These are phyloP conservation scores for Leccinum pachyderme DNA, from an alignment of 1,284 basidiomycete species.

Conservation along the genomic window DNA sequence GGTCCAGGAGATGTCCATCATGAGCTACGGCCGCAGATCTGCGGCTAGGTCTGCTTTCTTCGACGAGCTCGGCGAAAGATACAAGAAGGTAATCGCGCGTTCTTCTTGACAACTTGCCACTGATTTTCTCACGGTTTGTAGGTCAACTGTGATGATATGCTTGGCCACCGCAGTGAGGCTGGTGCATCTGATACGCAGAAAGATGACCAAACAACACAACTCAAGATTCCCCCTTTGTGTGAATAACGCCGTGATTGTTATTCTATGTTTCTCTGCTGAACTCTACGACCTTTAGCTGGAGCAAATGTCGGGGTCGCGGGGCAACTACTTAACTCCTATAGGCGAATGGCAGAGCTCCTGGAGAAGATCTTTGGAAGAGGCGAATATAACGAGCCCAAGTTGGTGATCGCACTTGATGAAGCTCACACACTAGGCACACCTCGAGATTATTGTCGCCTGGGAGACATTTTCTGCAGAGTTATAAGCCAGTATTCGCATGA, in stretches of 20 bases:
- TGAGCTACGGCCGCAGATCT: neutral
- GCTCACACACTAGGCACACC: neutral
- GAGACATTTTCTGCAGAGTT: slow-evolving; percentile 5
- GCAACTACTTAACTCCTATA: neutral
- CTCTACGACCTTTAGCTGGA: neutral
- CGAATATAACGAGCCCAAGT: neutral
- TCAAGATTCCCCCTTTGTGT: neutral
- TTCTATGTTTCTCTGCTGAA: neutral
- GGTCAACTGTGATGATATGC: neutral
- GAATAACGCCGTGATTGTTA: neutral
- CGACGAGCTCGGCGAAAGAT: neutral
- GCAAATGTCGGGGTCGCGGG: neutral
- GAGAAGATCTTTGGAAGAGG: neutral
- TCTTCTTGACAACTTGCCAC: neutral
- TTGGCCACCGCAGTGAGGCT: neutral
- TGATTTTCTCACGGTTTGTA: neutral
- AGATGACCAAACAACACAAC: neutral
- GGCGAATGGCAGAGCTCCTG: neutral
- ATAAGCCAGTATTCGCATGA: slow-evolving; percentile 4
- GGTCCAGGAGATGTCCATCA: neutral
- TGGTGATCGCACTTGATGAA: slow-evolving; percentile 11
- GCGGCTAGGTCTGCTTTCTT: neutral
- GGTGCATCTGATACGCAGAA: neutral
- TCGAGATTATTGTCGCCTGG: neutral
- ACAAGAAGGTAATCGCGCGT: neutral